A percentile compares a stretch with the other conserved stretches of the same genome.
These are phyloP conservation scores for Nicotiana paniculata DNA, from an alignment of 257 asterid species.

Conservation along the genomic window DNA sequence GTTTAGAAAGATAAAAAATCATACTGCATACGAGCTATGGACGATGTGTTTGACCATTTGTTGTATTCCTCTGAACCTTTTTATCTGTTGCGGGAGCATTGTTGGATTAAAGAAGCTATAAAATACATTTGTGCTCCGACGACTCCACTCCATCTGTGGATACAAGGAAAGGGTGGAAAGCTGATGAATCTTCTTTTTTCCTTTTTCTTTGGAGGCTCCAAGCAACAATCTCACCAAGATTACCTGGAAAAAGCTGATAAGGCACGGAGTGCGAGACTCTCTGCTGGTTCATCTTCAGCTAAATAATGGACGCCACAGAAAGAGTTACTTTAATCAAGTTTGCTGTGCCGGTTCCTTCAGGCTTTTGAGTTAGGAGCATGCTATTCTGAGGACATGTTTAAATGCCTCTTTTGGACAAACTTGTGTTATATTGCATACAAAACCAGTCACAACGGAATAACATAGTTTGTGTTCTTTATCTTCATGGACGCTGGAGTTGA, in stretches of 20 bases:
- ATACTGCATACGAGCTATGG: background rate
- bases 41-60: background rate
- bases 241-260: slow-evolving; percentile 81
- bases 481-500: background rate
- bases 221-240: slow-evolving; percentile 87
- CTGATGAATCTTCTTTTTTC: background rate
- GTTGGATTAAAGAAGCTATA: background rate
- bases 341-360: background rate
- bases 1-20: background rate
- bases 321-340: background rate
- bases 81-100: background rate
- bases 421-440: background rate
- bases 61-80: background rate
- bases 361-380: background rate
- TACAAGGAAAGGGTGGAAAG: background rate
- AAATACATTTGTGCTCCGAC: background rate
- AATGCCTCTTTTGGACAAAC: slow-evolving; percentile 6
- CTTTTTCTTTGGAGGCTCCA: slow-evolving; percentile 33
- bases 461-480: background rate
- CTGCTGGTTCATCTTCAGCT: slow-evolving; percentile 41
- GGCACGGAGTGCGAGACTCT: slow-evolving; percentile 64
- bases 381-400: background rate
- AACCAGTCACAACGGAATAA: background rate
- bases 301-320: background rate
- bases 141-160: background rate